Conservation (phyloP, 2,329 filamentous ascomycete genomes). For the Botrytis deweyae region DNA sequence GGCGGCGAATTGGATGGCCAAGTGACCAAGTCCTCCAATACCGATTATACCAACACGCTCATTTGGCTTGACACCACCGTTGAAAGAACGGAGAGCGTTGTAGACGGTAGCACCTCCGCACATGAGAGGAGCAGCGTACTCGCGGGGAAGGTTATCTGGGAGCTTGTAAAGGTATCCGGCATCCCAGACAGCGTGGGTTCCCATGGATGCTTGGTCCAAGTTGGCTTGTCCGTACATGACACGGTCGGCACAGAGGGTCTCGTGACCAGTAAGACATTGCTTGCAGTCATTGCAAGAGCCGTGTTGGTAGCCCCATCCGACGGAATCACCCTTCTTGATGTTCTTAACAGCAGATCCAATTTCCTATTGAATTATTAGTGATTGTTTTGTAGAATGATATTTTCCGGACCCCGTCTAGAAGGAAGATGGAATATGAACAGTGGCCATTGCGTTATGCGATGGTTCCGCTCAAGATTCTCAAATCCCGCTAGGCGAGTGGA, state of each 20-base stretch:
- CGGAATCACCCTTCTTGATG: constrained; percentile 46
- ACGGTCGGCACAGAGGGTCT: constrained; percentile 46
- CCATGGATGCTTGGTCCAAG: constrained; percentile 50
- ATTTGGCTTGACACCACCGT: constrained; percentile 35
- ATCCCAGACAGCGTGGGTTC: constrained; percentile 43
- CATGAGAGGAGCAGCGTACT: constrained; percentile 48
- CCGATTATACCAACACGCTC: constrained; percentile 48
- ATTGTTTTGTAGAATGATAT: background rate
- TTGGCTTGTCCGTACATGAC: constrained; percentile 45
- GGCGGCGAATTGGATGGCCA: constrained; percentile 61
- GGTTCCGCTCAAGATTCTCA: background rate
- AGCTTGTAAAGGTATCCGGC: constrained; percentile 44
- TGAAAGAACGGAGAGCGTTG: constrained; percentile 40
- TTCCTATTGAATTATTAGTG: constrained; percentile 25
- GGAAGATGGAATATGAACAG: background rate
- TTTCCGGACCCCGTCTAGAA: constrained; percentile 16
- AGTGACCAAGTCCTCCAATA: constrained; percentile 60
- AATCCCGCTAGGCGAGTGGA: constrained; percentile 14
- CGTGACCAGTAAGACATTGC: constrained; percentile 46
- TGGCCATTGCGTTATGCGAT: background rate
- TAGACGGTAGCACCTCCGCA: constrained; percentile 48
- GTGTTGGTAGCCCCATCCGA: constrained; percentile 49
- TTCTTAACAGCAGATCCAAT: constrained; percentile 44
- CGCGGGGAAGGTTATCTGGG: constrained; percentile 42
- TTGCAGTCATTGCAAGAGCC: constrained; percentile 46